Conservation (phyloP, 2,329 filamentous ascomycete species). For the Penicillium brasilianum region DNA sequence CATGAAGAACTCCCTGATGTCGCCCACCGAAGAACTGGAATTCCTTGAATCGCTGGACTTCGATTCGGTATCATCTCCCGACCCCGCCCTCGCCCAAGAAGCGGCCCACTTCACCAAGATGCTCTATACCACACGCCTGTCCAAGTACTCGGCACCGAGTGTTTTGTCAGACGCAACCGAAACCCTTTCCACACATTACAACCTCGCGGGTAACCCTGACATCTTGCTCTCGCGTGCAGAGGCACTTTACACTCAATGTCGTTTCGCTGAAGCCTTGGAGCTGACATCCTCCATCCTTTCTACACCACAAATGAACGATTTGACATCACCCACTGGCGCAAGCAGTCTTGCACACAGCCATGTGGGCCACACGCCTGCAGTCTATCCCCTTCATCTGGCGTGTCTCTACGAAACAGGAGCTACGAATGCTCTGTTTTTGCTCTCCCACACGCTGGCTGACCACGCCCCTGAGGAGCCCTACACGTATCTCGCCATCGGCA, state of each 20-base stretch:
- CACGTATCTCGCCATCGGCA: constrained; percentile 91
- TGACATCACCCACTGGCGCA: constrained; percentile 33
- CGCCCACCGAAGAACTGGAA: constrained; percentile 84
- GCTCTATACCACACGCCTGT: constrained; percentile 92
- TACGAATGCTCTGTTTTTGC: constrained; percentile 87
- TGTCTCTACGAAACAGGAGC: constrained; percentile 85
- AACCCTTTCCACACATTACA: constrained; percentile 91
- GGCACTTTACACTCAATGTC: constrained; percentile 90
- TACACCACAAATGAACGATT: constrained; percentile 84
- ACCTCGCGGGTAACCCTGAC: constrained; percentile 82
- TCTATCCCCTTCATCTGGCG: constrained; percentile 89
- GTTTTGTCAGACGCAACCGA: constrained; percentile 86
- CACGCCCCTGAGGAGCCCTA: constrained; percentile 88
- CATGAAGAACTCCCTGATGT: constrained; percentile 93
- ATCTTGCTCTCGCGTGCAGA: constrained; percentile 89
- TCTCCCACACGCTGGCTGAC: constrained; percentile 91
- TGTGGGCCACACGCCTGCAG: constrained; percentile 54
- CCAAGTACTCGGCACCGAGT: constrained; percentile 88
- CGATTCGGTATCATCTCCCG: constrained; percentile 73
- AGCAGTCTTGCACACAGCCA: constrained; percentile 41
- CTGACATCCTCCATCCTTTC: constrained; percentile 84
- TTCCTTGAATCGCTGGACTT: constrained; percentile 91
- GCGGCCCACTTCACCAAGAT: constrained; percentile 93
- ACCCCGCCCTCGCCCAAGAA: constrained; percentile 75
- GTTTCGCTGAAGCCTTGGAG: constrained; percentile 82